Conservation (phyloP, 2,329 filamentous ascomycete genomes). For the Calonectria multiphialidica region DNA sequence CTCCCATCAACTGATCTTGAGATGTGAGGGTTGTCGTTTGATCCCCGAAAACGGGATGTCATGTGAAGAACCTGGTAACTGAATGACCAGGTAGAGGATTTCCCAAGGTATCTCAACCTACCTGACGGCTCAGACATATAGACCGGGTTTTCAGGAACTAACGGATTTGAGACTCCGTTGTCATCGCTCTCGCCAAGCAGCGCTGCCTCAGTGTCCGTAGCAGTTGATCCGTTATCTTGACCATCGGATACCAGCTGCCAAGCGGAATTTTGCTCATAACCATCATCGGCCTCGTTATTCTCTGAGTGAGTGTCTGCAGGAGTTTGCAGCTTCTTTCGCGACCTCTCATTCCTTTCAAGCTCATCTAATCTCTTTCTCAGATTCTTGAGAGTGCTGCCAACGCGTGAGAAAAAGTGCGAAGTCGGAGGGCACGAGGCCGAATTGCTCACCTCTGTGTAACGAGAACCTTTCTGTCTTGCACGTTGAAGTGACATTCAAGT, state of each 20-base stretch:
- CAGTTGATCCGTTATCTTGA: not conserved
- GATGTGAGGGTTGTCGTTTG: not conserved
- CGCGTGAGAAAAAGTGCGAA: not conserved
- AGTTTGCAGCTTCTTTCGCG: not conserved
- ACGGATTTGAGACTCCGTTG: conserved; percentile 4
- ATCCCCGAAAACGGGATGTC: not conserved
- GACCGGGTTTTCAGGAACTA: conserved; percentile 16
- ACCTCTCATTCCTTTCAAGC: not conserved
- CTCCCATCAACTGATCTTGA: conserved; percentile 14
- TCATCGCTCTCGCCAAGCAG: not conserved
- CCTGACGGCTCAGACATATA: conserved; percentile 18
- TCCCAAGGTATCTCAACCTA: conserved; percentile 17
- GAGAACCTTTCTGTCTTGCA: conserved; percentile 13
- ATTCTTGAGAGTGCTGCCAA: not conserved
- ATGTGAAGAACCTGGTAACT: conserved; percentile 19
- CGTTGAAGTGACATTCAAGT: conserved; percentile 12
- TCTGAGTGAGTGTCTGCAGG: too few relatives aligned
- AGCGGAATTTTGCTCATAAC: not conserved
- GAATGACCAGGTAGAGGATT: conserved; percentile 27
- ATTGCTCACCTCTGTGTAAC: conserved; percentile 15
- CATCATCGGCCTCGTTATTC: not conserved
- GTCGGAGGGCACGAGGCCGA: not conserved
- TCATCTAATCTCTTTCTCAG: not conserved
- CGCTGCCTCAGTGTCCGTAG: not conserved
- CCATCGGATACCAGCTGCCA: not conserved